These are phyloP conservation scores for Candida bentonensis DNA, from an alignment of 805 yeast species.

Conservation along the genomic window DNA sequence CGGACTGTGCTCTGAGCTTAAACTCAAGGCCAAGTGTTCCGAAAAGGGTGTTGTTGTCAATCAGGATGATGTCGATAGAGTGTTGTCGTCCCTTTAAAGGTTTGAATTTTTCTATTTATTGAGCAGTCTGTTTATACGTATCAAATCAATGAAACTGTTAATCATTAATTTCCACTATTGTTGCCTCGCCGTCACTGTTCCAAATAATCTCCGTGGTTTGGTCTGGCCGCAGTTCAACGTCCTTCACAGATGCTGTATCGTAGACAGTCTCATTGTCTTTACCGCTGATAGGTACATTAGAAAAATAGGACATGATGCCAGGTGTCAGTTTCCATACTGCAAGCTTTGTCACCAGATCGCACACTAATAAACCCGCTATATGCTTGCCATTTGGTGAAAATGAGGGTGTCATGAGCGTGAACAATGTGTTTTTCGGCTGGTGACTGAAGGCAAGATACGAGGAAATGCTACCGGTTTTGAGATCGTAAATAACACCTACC, in stretches of 20 bases:
- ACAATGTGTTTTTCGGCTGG: neutral
- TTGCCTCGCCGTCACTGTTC: neutral
- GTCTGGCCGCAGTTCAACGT: neutral
- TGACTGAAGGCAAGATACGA: neutral
- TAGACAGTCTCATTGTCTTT: neutral
- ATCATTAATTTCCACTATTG: neutral
- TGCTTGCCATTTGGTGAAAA: neutral
- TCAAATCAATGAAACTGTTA: neutral
- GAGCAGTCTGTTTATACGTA: neutral
- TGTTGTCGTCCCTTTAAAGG: constrained; percentile 14
- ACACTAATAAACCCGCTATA: neutral
- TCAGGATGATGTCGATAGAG: constrained; percentile 60
- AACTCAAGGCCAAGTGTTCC: constrained; percentile 87
- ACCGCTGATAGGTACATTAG: neutral
- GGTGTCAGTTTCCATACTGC: neutral
- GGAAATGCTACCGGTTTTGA: neutral
- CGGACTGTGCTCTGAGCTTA: constrained; percentile 79
- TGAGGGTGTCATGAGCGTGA: neutral
- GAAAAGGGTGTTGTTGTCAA: constrained; percentile 84
- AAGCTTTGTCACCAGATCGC: neutral
- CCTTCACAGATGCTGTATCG: neutral
- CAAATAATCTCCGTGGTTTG: neutral
- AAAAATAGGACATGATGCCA: neutral
- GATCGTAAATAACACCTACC: neutral
- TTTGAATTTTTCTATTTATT: neutral